Conservation (phyloP, 2,329 filamentous ascomycete genomes). For the Ceratocystis colombiana region DNA sequence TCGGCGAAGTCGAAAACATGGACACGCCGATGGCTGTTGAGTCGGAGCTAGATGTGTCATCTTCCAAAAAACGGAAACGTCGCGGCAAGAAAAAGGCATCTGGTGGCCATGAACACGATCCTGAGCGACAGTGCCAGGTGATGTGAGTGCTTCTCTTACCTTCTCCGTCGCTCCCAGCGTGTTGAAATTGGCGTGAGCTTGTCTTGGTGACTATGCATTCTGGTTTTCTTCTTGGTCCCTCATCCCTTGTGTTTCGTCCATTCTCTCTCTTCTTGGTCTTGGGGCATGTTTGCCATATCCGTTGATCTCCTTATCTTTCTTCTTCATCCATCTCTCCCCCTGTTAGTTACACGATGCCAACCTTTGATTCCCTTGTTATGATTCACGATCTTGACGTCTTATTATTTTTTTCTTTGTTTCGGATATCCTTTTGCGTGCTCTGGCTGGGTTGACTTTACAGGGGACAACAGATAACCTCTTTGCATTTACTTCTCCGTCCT, state of each 20-base stretch:
- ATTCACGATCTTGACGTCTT: constrained; percentile 11
- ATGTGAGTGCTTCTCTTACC: constrained; percentile 9
- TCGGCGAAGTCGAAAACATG: constrained; percentile 10
- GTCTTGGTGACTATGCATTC: background rate
- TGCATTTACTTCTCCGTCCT: background rate
- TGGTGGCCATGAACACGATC: constrained; percentile 8
- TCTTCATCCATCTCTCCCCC: background rate
- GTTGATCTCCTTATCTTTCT: background rate
- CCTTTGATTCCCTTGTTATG: background rate
- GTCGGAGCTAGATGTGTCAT: background rate
- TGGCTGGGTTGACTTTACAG: background rate
- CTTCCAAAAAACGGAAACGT: constrained; percentile 17
- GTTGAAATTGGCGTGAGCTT: too few relatives aligned
- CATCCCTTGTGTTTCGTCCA: background rate
- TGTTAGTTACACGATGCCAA: background rate
- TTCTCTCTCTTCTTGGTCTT: background rate
- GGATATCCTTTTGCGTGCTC: background rate
- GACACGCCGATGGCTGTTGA: background rate
- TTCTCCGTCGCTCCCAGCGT: background rate
- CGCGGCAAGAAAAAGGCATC: constrained; percentile 22
- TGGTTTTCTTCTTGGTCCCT: background rate
- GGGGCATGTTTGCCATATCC: background rate
- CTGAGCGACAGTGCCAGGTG: constrained; percentile 22
- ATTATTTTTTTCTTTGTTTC: constrained; percentile 1
- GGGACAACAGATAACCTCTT: background rate